Conservation (phyloP, 805 yeast species). For the Myxozyma vanderwaltii region DNA sequence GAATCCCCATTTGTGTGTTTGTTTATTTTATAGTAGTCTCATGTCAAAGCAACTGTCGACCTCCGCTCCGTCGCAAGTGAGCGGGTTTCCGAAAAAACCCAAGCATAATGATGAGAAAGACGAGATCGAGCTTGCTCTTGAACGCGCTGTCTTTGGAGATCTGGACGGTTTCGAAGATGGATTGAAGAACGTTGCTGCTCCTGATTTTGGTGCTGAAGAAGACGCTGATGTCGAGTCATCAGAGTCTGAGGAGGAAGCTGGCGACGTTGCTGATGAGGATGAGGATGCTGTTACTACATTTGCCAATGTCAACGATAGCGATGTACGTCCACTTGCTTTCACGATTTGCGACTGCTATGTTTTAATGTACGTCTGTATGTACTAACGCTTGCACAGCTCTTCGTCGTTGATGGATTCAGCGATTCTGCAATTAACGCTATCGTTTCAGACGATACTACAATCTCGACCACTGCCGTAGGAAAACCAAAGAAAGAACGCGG, state of each 20-base stretch:
- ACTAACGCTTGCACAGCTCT: slow-evolving; percentile 7
- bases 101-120: slow-evolving; percentile 57
- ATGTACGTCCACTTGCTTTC: neutral
- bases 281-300: slow-evolving; percentile 16
- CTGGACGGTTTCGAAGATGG: slow-evolving; percentile 68
- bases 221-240: slow-evolving; percentile 18
- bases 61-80: slow-evolving; percentile 14
- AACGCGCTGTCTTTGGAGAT: slow-evolving; percentile 89
- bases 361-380: neutral
- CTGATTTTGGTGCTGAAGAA: slow-evolving; percentile 27
- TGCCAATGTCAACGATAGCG: slow-evolving; percentile 30
- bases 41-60: slow-evolving; percentile 13
- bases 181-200: slow-evolving; percentile 52
- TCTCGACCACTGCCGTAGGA: slow-evolving; percentile 8
- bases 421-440: slow-evolving; percentile 34
- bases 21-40: neutral
- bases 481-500: slow-evolving; percentile 39
- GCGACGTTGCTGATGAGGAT: slow-evolving; percentile 15
- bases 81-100: slow-evolving; percentile 20
- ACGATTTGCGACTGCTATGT: too few relatives aligned
- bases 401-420: slow-evolving; percentile 35
- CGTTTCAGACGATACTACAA: slow-evolving; percentile 41
- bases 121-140: slow-evolving; percentile 77
- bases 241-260: slow-evolving; percentile 4
- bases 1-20: neutral